phyloP scores from a whole-genome alignment of 768 basidiomycete genomes.

The Tulasnella sp. region DNA sequence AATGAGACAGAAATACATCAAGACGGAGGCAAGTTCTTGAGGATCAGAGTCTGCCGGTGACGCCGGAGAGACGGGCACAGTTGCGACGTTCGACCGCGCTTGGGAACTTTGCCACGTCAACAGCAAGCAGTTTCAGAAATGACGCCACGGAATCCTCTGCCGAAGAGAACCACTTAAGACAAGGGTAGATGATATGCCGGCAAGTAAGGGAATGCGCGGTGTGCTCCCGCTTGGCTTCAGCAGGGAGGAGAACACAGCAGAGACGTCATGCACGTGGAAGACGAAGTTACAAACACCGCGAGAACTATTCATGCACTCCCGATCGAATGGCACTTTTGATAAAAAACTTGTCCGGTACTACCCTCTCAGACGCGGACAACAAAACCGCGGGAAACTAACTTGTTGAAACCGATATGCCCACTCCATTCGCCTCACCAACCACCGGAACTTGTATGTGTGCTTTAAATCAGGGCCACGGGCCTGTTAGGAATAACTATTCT shows the following conservation, averaged over 20 bases:
- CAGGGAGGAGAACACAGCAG: not conserved
- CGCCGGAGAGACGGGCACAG: too few relatives aligned
- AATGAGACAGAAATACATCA: not conserved
- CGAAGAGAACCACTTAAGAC: not conserved
- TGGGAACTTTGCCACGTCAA: not conserved
- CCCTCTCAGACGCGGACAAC: too few relatives aligned
- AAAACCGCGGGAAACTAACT: too few relatives aligned
- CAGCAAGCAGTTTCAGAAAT: not conserved
- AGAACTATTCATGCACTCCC: not conserved
- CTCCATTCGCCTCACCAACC: too few relatives aligned
- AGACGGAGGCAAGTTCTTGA: not conserved
- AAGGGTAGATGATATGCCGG: not conserved
- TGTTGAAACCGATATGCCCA: too few relatives aligned
- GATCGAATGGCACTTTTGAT: not conserved
- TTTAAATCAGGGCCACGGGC: too few relatives aligned
- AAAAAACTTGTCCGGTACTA: too few relatives aligned
- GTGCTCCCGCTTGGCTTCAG: not conserved
- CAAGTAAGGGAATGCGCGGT: not conserved
- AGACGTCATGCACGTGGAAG: not conserved
- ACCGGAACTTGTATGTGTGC: too few relatives aligned
- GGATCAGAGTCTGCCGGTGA: too few relatives aligned
- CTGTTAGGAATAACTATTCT: too few relatives aligned
- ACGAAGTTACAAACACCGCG: not conserved
- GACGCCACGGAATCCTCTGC: not conserved
- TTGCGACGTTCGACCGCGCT: too few relatives aligned